Conservation (phyloP, 139 green algal genomes). For the Chlamydomonas applanata region DNA sequence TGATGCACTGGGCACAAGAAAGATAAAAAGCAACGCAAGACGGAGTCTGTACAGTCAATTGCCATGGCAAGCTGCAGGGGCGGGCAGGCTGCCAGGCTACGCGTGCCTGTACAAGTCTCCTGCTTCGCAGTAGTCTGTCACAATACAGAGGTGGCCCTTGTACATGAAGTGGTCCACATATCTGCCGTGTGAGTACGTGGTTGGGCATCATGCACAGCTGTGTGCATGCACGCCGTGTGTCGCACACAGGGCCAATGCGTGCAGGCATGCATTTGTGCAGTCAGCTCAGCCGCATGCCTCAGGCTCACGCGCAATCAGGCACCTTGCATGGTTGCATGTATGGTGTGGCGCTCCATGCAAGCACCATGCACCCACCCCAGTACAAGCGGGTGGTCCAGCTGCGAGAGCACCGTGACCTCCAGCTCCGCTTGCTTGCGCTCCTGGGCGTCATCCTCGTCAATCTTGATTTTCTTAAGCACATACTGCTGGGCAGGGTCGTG, state of each 20-base stretch:
- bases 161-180: conserved; percentile 61
- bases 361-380: conserved; percentile 37
- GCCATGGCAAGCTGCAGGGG: too few relatives aligned
- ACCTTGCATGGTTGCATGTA: background rate
- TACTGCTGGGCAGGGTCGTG: conserved; percentile 28
- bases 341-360: background rate
- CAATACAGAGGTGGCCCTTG: conserved; percentile 57
- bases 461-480: conserved; percentile 63
- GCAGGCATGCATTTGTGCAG: background rate
- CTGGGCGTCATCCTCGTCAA: conserved; percentile 36
- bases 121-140: conserved; percentile 66
- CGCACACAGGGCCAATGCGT: background rate
- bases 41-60: too few relatives aligned
- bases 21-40: too few relatives aligned
- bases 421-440: conserved; percentile 40
- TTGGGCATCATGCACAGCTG: background rate
- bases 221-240: background rate
- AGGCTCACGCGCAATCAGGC: background rate
- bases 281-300: background rate
- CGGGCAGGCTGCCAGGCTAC: too few relatives aligned
- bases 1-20: too few relatives aligned
- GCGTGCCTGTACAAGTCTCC: conserved; percentile 55
- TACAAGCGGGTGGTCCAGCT: conserved; percentile 56
- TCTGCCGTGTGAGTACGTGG: too few relatives aligned
- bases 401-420: conserved; percentile 53